Evolutionary conservation across 1,284 basidiomycete species (phyloP), one percentile per base, ranked within the genome.

Genomic region (Cutaneotrichosporon cavernicola): DNA sequence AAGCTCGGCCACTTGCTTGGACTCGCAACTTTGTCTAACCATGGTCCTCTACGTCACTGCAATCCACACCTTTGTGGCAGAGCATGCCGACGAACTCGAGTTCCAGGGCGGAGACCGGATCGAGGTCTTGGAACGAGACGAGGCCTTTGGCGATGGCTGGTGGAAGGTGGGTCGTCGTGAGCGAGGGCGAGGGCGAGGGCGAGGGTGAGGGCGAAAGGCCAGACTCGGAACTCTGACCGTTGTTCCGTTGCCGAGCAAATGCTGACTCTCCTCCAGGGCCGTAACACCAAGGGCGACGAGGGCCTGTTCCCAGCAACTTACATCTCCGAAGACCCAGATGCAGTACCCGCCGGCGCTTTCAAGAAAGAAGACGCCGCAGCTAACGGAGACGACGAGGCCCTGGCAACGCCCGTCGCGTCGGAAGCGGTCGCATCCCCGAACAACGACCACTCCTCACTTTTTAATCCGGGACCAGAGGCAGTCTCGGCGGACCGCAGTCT

Each of bases 71-170:
- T 97, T 97, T 73, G 74, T 83, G 18, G 94, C 95, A 10, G 94
- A 99, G 81, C 88, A 97, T 78, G 90, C 91, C 59, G 96, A 99
- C 81, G 96, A 99, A 80, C 86, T 98, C 58, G 79, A 88, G 5
- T 97, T 99, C 79, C 84, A 83, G 64, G 88, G 89, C 4, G 95
- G 94, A 9, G 92, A 98, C 71, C 84, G 86, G 67, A 93, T 99
- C 73, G 87, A 90, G 73, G 88, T 99, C 51, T 70, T 97, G 50
- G 95, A 99, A 83, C 91, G 87, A 81, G 96, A 99, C 78, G 96
- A 99, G 69, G 83, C 88, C 64, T 99, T 93, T 77, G 87, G 88
- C 50, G 96, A 99, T 80, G 96, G 96, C n/a, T 99, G 96, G 96
- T 98, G 92, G 92, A 89, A 92, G 86, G 94, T 94, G 73, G 80